Conservation (phyloP, 768 basidiomycete genomes). For the Calocera viscosa region DNA sequence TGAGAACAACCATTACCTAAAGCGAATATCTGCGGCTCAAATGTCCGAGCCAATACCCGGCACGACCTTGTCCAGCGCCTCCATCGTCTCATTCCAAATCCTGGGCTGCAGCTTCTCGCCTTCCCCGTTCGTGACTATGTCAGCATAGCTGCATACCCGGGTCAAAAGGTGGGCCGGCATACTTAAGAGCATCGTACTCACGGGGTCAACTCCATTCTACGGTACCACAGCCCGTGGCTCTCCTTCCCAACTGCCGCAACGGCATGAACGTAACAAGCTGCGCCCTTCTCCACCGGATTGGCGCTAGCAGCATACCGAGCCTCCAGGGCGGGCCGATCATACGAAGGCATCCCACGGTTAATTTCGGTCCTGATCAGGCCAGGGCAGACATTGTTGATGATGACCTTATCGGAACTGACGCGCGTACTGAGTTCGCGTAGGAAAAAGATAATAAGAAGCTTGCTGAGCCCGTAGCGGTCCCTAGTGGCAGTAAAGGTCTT, state of each 20-base stretch:
- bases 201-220: not conserved
- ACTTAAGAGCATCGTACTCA: not conserved
- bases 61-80: not conserved
- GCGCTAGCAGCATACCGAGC: not conserved
- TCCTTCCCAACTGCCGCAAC: not conserved
- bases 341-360: not conserved
- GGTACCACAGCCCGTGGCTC: not conserved
- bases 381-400: constrained; percentile 5
- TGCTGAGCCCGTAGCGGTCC: not conserved
- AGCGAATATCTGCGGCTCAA: too few relatives aligned
- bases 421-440: not conserved
- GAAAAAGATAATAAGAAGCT: not conserved
- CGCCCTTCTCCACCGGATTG: not conserved
- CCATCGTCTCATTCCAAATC: constrained; percentile 2
- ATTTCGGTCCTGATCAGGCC: not conserved
- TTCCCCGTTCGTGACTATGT: not conserved
- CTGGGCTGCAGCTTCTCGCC: not conserved
- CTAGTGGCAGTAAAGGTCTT: not conserved
- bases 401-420: not conserved
- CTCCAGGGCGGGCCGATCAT: not conserved
- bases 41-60: not conserved
- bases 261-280: not conserved
- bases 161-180: not conserved
- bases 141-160: not conserved
- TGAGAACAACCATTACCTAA: too few relatives aligned